Conservation (phyloP, 2,329 filamentous ascomycete species). For the Pestalotiopsis sp. region DNA sequence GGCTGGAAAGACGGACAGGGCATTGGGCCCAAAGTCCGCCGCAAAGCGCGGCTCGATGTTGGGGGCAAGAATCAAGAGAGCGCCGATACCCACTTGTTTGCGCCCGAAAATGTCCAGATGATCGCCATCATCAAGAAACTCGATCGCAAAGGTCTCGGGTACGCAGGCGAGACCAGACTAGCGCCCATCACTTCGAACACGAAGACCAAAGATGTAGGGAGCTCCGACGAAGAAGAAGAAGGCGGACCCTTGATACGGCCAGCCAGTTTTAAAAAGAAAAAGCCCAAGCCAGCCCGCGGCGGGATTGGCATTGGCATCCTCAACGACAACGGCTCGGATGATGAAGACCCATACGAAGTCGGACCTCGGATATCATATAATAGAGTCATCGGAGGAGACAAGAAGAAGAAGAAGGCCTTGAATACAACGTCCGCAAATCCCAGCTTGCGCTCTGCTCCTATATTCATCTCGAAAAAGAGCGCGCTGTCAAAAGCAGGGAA, state of each 20-base stretch:
- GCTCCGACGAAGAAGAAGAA: conserved; percentile 47
- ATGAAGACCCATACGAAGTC: conserved; percentile 91
- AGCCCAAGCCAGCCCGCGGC: conserved; percentile 51
- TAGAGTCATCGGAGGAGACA: conserved; percentile 76
- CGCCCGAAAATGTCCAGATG: conserved; percentile 76
- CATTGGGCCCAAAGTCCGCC: conserved; percentile 80
- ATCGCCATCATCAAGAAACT: conserved; percentile 65
- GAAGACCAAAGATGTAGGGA: conserved; percentile 28
- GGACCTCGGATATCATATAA: conserved; percentile 90
- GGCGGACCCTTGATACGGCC: conserved; percentile 33
- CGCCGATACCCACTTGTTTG: conserved; percentile 70
- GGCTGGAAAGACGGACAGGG: conserved; percentile 95
- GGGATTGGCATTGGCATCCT: conserved; percentile 86
- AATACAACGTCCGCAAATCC: conserved; percentile 60
- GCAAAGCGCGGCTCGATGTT: conserved; percentile 68
- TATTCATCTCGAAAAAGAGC: conserved; percentile 73
- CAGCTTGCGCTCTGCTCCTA: conserved; percentile 63
- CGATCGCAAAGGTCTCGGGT: conserved; percentile 71
- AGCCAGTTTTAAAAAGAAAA: conserved; percentile 43
- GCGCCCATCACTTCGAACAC: conserved; percentile 30
- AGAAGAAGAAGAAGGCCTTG: conserved; percentile 60
- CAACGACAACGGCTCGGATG: conserved; percentile 92
- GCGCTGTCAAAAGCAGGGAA: conserved; percentile 36
- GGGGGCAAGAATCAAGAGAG: conserved; percentile 36
- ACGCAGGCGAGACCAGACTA: conserved; percentile 58